Conservation (phyloP, 2,329 filamentous ascomycete species). For the Phaeoacremonium minimum region DNA sequence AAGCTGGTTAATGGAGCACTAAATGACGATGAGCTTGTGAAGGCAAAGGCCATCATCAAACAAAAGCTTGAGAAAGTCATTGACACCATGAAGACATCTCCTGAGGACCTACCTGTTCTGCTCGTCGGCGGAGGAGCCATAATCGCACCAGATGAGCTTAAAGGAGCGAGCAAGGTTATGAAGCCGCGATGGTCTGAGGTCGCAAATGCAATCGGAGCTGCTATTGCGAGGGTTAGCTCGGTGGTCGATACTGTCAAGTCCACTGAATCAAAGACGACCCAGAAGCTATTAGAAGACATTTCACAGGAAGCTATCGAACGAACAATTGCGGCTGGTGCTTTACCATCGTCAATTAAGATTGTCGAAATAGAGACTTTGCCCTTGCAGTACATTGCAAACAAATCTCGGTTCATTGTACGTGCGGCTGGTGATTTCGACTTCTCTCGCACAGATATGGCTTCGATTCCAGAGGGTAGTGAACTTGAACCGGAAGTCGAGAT, state of each 20-base stretch:
- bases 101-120: constrained; percentile 53
- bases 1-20: constrained; percentile 25
- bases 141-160: constrained; percentile 43
- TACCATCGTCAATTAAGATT: constrained; percentile 35
- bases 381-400: constrained; percentile 50
- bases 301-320: constrained; percentile 35
- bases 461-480: constrained; percentile 1
- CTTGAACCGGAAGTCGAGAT: constrained; percentile 7
- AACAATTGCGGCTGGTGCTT: constrained; percentile 39
- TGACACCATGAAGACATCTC: constrained; percentile 60
- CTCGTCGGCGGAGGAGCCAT: constrained; percentile 45
- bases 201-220: constrained; percentile 62
- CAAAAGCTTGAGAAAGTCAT: constrained; percentile 50
- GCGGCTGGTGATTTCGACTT: constrained; percentile 56
- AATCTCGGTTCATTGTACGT: constrained; percentile 51
- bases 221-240: constrained; percentile 55
- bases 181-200: constrained; percentile 54
- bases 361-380: constrained; percentile 51
- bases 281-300: constrained; percentile 32
- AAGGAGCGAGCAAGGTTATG: constrained; percentile 51
- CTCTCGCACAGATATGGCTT: constrained; percentile 20
- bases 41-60: constrained; percentile 36
- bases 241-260: constrained; percentile 47
- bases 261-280: constrained; percentile 33
- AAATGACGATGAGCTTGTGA: constrained; percentile 24